Evolutionary conservation across 345 rosid genomes (phyloP).

Genomic region (Rhodamnia argentea): DNA sequence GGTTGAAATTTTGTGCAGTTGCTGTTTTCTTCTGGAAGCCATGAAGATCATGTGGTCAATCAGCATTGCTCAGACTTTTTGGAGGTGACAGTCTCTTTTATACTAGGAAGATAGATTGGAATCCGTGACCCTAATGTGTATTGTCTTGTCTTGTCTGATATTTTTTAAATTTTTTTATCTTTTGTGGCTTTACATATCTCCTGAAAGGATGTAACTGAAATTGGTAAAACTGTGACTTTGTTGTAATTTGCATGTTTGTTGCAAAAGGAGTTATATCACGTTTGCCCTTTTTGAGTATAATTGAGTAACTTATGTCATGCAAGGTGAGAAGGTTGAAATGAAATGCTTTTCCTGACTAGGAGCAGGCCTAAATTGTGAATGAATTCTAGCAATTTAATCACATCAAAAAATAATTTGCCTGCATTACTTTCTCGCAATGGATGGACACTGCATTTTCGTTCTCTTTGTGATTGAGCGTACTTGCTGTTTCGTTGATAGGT

Average conservation of each 20-base stretch:
- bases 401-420: neutral
- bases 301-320: neutral
- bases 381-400: neutral
- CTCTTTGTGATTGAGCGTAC: neutral
- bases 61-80: constrained; percentile 51
- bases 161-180: neutral
- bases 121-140: neutral
- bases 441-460: neutral
- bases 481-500: constrained; percentile 33
- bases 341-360: neutral
- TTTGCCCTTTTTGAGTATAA: neutral
- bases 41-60: constrained; percentile 27
- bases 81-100: constrained; percentile 43
- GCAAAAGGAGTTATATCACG: neutral
- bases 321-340: neutral
- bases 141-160: neutral
- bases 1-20: constrained; percentile 26
- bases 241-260: neutral
- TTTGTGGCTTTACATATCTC: neutral
- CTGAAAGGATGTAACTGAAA: neutral
- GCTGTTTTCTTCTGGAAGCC: constrained; percentile 32
- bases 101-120: neutral
- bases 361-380: neutral
- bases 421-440: neutral
- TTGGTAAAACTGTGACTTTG: neutral